A percentile compares a stretch with the other conserved stretches of the same genome.
Conservation (phyloP, 768 basidiomycete species). For the Suillus sp. region DNA sequence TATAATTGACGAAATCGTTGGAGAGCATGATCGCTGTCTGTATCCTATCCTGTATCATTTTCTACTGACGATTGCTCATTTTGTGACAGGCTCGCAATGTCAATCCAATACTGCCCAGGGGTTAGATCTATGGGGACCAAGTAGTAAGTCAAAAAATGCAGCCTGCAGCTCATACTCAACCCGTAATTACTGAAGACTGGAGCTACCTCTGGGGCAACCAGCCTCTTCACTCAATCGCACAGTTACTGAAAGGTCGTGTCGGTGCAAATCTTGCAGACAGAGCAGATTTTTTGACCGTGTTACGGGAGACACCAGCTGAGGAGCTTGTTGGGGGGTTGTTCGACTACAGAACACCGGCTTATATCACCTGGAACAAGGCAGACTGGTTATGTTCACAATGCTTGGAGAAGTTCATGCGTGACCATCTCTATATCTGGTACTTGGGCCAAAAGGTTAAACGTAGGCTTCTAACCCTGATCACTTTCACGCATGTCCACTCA, state of each 20-base stretch:
- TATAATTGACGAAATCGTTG: slow-evolving; percentile 22
- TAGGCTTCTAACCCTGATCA: slow-evolving; percentile 11
- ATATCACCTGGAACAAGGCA: slow-evolving; percentile 31
- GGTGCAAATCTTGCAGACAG: slow-evolving; percentile 14
- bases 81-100: slow-evolving; percentile 14
- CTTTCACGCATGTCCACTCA: background rate
- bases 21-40: slow-evolving; percentile 28
- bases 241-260: slow-evolving; percentile 13
- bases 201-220: slow-evolving; percentile 14
- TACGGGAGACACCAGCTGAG: slow-evolving; percentile 15
- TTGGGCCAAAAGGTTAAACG: slow-evolving; percentile 25
- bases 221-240: slow-evolving; percentile 7
- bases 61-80: slow-evolving; percentile 4
- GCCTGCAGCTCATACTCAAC: background rate
- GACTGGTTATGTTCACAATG: slow-evolving; percentile 37
- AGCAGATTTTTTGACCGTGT: slow-evolving; percentile 10
- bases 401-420: slow-evolving; percentile 26
- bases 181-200: slow-evolving; percentile 20
- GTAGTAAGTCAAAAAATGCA: slow-evolving; percentile 26
- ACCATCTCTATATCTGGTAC: slow-evolving; percentile 33
- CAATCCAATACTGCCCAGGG: slow-evolving; percentile 20
- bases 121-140: slow-evolving; percentile 25
- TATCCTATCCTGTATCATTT: slow-evolving; percentile 2
- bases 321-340: slow-evolving; percentile 21
- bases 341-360: slow-evolving; percentile 20